Base-by-base conservation (phyloP, 306 rosid genomes). In the Neltuma alba region DNA sequence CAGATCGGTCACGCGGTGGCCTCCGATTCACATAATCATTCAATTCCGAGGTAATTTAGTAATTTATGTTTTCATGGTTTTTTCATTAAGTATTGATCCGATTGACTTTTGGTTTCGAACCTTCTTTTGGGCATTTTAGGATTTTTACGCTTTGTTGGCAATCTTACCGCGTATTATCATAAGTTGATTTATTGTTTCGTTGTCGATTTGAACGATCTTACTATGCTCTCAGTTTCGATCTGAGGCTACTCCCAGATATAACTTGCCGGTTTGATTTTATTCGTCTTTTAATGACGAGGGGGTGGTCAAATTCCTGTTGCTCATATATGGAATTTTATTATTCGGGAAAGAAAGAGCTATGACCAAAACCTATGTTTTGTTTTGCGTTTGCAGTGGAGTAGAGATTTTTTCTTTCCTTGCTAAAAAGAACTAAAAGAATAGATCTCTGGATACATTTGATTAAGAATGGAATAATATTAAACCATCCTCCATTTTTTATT, bases 141-240 rank as follows among this genome's bases (percentile, higher is more conserved):
- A n/a, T 77, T 83, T 61, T 54, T 57, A 20, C 71, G 16, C 42
- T 21, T 76, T 76, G 44, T n/a, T 77, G 41, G 47, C 47, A 65
- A 65, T 65, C 71, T 16, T 37, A n/a, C 10, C 54, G 41, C 38
- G 40, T 28, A 31, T 11, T 37, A 67, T 34, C 75, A 72, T 77
- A n/a, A 10, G 20, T 73, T 83, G 41, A 13, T 83, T 69, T 55
- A 34, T 55, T 73, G 58, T 20, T 20, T 66, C 23, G 44, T 66
- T 80, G 77, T 83, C 55, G 85, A 77, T 77, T 52, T 77, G 27
- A 63, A 80, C 65, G 20, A 21, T 8, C 54, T 75, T 74, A 41
- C 34, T 67, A 57, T 72, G 31, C 70, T 77, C 37, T 74, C 47
- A 14, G 70, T 74, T 83, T 77, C 87, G 89, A 83, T 86, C 83